Evolutionary conservation across 257 asterid species (phyloP).

Genomic region (Solanum chiquidenum): DNA sequence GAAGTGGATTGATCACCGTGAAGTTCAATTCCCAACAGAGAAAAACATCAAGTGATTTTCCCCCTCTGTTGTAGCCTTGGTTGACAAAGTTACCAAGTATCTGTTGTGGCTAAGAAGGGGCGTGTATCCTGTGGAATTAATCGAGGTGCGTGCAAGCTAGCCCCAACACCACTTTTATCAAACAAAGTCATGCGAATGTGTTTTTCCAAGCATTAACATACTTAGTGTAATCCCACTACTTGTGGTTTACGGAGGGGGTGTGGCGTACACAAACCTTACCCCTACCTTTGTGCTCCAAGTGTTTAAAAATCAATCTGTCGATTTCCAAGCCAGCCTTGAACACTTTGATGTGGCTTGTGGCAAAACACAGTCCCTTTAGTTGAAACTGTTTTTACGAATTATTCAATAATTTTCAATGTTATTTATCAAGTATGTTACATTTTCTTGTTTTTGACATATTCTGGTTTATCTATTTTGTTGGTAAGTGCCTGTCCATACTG

Average conservation of each 20-base stretch:
- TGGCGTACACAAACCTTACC: background rate
- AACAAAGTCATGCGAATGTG: background rate
- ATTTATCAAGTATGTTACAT: background rate
- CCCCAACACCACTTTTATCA: background rate
- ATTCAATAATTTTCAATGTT: background rate
- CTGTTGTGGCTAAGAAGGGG: background rate
- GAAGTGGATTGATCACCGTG: background rate
- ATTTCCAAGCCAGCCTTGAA: background rate
- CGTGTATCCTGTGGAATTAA: background rate
- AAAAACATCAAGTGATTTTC: background rate
- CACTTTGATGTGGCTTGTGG: background rate
- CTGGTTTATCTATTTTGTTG: background rate
- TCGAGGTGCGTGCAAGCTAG: background rate
- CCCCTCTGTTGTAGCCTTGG: background rate
- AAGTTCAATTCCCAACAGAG: background rate
- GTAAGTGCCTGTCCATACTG: background rate
- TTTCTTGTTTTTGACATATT: background rate
- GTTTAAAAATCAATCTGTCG: background rate
- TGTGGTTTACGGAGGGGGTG: background rate
- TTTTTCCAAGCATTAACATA: background rate
- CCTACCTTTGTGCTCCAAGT: background rate
- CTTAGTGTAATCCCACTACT: background rate
- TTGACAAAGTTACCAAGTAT: background rate
- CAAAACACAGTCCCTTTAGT: background rate
- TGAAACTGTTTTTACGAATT: background rate